These are phyloP conservation scores for Pythium aquatile DNA, from an alignment of 352 stramenopile genomes.

Conservation along the genomic window DNA sequence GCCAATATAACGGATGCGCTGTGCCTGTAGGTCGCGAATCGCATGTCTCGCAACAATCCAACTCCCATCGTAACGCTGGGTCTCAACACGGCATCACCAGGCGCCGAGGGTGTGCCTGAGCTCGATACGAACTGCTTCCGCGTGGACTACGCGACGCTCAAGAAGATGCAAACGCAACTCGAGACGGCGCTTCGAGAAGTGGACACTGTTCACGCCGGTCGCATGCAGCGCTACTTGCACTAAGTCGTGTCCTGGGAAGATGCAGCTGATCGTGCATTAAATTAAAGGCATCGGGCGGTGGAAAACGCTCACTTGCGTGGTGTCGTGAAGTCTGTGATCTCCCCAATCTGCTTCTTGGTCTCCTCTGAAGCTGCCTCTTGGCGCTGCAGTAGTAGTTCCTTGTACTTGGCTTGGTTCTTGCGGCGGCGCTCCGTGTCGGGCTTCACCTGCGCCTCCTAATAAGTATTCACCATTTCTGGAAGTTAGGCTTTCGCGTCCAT, in stretches of 20 bases:
- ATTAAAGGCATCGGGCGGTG: not conserved
- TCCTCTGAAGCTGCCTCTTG: slow-evolving; percentile 47
- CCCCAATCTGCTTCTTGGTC: slow-evolving; percentile 70
- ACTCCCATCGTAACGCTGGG: slow-evolving; percentile 70
- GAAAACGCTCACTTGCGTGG: slow-evolving; percentile 15
- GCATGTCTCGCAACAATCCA: slow-evolving; percentile 55
- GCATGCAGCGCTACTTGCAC: slow-evolving; percentile 76
- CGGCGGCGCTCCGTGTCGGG: slow-evolving; percentile 53
- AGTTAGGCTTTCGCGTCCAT: not conserved
- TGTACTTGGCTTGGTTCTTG: slow-evolving; percentile 74
- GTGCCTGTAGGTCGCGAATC: slow-evolving; percentile 50
- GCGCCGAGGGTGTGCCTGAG: slow-evolving; percentile 11
- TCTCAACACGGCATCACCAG: slow-evolving; percentile 39
- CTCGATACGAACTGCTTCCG: slow-evolving; percentile 46
- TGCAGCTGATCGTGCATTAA: slow-evolving; percentile 6
- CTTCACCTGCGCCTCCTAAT: slow-evolving; percentile 67
- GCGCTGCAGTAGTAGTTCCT: slow-evolving; percentile 63
- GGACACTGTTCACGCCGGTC: slow-evolving; percentile 63
- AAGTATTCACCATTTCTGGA: not conserved
- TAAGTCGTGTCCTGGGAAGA: slow-evolving; percentile 8
- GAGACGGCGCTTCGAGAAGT: slow-evolving; percentile 68
- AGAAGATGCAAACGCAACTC: slow-evolving; percentile 60
- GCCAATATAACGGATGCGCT: not conserved
- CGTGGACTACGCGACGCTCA: slow-evolving; percentile 63
- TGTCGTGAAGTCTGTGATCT: slow-evolving; percentile 68